Percentiles rank a stretch among this genome's conserved stretches.
These are phyloP conservation scores for Oenanthe sinensis DNA, from an alignment of 129 eudicot genomes.

Conservation along the genomic window DNA sequence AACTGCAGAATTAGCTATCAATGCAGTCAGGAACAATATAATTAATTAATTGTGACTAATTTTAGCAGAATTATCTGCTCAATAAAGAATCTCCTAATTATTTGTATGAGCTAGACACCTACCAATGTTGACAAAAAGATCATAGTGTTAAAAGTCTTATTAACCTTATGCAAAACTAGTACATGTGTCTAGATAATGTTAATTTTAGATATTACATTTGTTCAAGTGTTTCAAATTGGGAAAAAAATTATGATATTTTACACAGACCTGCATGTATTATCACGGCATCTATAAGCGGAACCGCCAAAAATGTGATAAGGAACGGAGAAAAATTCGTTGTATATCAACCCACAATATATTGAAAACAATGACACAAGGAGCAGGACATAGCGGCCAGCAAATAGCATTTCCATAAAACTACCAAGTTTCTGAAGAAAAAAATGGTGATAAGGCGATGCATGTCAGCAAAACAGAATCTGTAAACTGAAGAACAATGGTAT, in stretches of 20 bases:
- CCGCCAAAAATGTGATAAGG: constrained; percentile 90
- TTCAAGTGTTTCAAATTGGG: background rate
- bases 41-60: background rate
- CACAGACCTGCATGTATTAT: constrained; percentile 66
- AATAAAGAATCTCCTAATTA: background rate
- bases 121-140: background rate
- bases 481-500: background rate
- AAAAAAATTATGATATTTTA: background rate
- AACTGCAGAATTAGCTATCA: background rate
- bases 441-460: background rate
- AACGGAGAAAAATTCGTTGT: constrained; percentile 96
- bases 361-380: constrained; percentile 93
- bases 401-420: constrained; percentile 99
- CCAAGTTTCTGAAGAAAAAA: constrained; percentile 75
- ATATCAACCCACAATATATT: constrained; percentile 86
- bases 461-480: background rate
- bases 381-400: constrained; percentile 95
- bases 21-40: background rate
- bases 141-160: background rate
- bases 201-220: background rate
- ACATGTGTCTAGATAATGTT: background rate
- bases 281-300: constrained; percentile 92
- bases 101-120: background rate
- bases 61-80: background rate
- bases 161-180: background rate